A percentile compares a stretch with the other conserved stretches of the same genome.
Conservation (phyloP, 768 basidiomycete species). For the Kwoniella dendrophila region DNA sequence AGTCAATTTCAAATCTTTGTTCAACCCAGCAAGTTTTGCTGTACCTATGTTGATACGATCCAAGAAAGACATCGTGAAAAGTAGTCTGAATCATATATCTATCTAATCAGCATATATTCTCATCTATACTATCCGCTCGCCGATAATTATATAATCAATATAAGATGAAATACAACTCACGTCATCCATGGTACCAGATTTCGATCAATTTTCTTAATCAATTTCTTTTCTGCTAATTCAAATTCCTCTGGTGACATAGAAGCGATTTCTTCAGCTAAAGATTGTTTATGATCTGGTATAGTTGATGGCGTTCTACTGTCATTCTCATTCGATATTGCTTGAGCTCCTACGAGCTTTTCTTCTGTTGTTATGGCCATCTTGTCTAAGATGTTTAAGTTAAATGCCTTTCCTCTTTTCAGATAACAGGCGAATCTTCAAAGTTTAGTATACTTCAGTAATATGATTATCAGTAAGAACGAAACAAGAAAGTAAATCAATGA, state of each 20-base stretch:
- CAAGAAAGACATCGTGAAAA: conserved; percentile 54
- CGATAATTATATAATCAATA: too few species aligned
- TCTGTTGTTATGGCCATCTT: not conserved
- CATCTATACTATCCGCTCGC: too few species aligned
- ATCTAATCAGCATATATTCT: not conserved
- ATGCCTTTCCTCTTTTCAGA: too few species aligned
- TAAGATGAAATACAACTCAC: conserved; percentile 29
- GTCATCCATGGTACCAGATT: conserved; percentile 55
- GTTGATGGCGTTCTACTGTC: conserved; percentile 19
- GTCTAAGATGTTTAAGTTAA: not conserved
- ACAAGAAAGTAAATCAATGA: too few species aligned
- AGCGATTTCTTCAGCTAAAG: conserved; percentile 35
- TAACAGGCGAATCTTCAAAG: too few species aligned
- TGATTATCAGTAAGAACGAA: not conserved
- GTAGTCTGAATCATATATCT: conserved; percentile 27
- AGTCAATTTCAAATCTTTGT: conserved; percentile 40
- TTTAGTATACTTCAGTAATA: not conserved
- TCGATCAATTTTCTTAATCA: conserved; percentile 48
- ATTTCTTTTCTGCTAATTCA: conserved; percentile 36
- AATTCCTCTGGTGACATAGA: conserved; percentile 48
- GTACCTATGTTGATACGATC: conserved; percentile 54
- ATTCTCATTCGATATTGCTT: conserved; percentile 7
- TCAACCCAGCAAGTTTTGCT: conserved; percentile 46
- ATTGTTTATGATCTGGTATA: conserved; percentile 37
- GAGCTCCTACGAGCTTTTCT: conserved; percentile 16